Base-by-base conservation (phyloP, 164 flowering plant species). In the Piper betle region DNA sequence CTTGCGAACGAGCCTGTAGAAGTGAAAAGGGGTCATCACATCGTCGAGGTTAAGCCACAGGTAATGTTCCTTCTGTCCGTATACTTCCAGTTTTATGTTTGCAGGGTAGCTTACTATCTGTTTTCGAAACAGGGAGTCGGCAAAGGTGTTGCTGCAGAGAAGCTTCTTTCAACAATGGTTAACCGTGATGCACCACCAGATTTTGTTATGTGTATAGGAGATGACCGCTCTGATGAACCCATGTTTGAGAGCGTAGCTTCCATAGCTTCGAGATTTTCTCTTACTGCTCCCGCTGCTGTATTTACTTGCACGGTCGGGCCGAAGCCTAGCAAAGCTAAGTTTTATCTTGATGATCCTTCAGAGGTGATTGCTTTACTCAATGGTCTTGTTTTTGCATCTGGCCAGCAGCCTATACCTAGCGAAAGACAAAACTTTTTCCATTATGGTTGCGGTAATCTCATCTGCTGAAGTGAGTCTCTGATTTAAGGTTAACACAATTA, bases 41-140 rank as follows among this genome's bases (percentile, higher is more conserved):
- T 68, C 33, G 66, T 62, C 19, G 66, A 68, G 62, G 71, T 67
- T 5, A 67, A 67, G 19, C 70, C 70, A 39, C 70, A 67, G 69
- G 69, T 66, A 53, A 25, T 16, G 60, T 15, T 15, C 5, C 43
- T 55, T 62, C 19, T 41, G 50, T 16, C 16, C 38, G 15, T 33
- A 6, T 18, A 5, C n/a, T 58, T 58, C 60, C 4, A 40, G 5
- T 58, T 17, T 33, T n/a, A 37, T 58, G 7, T n/a, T 18, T 6
- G n/a, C 19, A n/a, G 39, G 20, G 15, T 25, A 11, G 37, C 18
- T 53, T 42, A 15, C 43, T 53, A 48, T 19, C 17, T 17, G n/a
- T 10, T n/a, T 41, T n/a, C 50, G 5, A 37, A 13, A 38, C 70
- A 67, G 71, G 71, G 71, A 48, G 58, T 63, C 39, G 62, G 71